Evolutionary conservation across 331 rosid genomes (phyloP).

Genomic region (Quercus tomentella): DNA sequence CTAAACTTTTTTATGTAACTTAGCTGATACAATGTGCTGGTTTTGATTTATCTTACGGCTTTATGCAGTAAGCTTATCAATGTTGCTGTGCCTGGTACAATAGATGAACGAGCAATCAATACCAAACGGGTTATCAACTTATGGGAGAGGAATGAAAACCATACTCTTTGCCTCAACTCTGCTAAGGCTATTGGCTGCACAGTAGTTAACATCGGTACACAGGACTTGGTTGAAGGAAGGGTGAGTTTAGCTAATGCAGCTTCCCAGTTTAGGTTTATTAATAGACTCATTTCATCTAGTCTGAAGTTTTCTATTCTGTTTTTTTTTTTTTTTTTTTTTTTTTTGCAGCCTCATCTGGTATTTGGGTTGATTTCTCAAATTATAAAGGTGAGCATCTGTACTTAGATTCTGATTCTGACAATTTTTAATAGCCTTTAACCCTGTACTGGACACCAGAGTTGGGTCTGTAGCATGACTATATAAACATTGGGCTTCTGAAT

Average conservation of each 20-base stretch:
- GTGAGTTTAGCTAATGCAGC: constrained; percentile 46
- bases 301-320: constrained; percentile 19
- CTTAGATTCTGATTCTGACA: constrained; percentile 3
- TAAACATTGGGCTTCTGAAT: constrained; percentile 5
- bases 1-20: constrained; percentile 6
- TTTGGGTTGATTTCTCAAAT: constrained; percentile 95
- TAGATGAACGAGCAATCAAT: constrained; percentile 92
- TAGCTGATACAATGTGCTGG: constrained; percentile 14
- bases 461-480: neutral
- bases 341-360: constrained; percentile 86
- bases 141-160: constrained; percentile 98
- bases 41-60: constrained; percentile 25
- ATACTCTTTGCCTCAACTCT: constrained; percentile 94
- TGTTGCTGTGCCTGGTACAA: constrained; percentile 98
- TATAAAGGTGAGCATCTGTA: constrained; percentile 67
- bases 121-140: constrained; percentile 56
- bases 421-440: constrained; percentile 2
- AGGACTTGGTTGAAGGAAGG: constrained; percentile 92
- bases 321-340: constrained; percentile 2
- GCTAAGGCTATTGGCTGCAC: constrained; percentile 99
- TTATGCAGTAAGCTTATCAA: constrained; percentile 94
- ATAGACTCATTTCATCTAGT: neutral
- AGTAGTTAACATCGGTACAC: constrained; percentile 91
- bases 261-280: neutral
- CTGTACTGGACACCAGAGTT: neutral